Base-by-base conservation (phyloP, 1,139 yeast species). In the Blastobotrys petasosporus region DNA sequence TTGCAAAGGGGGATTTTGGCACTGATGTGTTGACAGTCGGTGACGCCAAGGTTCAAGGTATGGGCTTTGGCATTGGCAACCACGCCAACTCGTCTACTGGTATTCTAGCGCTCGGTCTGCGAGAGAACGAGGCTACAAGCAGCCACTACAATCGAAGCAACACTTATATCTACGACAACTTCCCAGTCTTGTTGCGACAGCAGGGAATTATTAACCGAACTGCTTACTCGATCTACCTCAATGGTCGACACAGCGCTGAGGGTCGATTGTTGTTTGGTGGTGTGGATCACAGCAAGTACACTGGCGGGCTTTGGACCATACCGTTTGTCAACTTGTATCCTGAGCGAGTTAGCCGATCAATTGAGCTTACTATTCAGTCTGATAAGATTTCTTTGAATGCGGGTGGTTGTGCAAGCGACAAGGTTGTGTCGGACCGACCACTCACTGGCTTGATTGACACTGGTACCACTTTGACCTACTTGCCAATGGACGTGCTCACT, bases 1-100 rank as follows among this genome's bases (percentile, higher is more conserved):
- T 62, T 56, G 88, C 90, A 2, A 51, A 54, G 4, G 94, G 94
- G 39, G 60, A 68, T 40, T 82, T 81, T 78, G 86, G 82, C 42
- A 65, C 67, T 43, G 90, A 82, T 53, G 63, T 65, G 36, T 65
- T 79, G 33, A 51, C 56, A 2, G 55, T 80, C 44, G 70, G 47
- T 11, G 32, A 39, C n/a, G 32, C 42, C 13, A 30, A 36, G 2
- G 50, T 54, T 10, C 36, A 48, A 13, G 47, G 44, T 7, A 38
- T 49, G 11, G 51, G 53, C 10, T 57, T 65, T 44, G 69, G 64
- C 4, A 45, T 64, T 3, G 68, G 65, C 2, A 38, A 51, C 6
- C 41, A 45, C 7, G 50, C 67, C 2, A 65, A 63, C 49, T 57
- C 65, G 1, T 48, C 65, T 5, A 54, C 48, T 31, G 65, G 66